Conservation (phyloP, 2,329 filamentous ascomycete species). For the Cytospora piceicola region DNA sequence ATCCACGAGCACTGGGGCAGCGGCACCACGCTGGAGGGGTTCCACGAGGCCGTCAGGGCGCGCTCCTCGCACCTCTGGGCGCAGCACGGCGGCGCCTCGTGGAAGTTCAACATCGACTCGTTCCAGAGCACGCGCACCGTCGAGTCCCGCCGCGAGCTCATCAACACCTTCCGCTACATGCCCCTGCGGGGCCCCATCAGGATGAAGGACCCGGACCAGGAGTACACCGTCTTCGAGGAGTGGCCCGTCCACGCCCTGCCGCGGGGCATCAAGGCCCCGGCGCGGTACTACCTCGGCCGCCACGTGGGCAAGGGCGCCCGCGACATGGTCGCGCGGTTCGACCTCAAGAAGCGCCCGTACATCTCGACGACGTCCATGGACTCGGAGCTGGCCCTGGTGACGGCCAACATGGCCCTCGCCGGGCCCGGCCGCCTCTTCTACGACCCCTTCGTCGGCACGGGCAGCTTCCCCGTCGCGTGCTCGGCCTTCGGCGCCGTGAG, state of each 20-base stretch:
- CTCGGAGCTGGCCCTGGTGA: conserved; percentile 86
- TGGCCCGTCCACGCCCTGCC: conserved; percentile 64
- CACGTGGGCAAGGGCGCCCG: conserved; percentile 69
- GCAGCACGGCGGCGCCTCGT: conserved; percentile 66
- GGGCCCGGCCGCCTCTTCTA: conserved; percentile 85
- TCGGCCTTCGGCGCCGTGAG: conserved; percentile 85
- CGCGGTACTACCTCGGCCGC: conserved; percentile 72
- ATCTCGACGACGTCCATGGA: conserved; percentile 99
- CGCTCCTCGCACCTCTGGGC: conserved; percentile 68
- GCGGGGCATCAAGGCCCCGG: conserved; percentile 56
- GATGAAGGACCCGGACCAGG: conserved; percentile 73
- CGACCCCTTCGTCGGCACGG: conserved; percentile 94
- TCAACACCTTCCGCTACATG: conserved; percentile 81
- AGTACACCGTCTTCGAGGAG: conserved; percentile 83
- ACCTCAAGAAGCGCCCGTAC: conserved; percentile 90
- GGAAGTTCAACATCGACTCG: conserved; percentile 84
- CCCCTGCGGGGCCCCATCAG: conserved; percentile 76
- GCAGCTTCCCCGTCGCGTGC: conserved; percentile 87
- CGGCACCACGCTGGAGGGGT: conserved; percentile 65
- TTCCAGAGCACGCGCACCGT: conserved; percentile 74
- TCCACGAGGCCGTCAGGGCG: conserved; percentile 68
- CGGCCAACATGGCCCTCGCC: conserved; percentile 86
- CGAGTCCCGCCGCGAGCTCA: conserved; percentile 69
- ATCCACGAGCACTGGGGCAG: conserved; percentile 90
- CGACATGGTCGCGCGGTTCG: conserved; percentile 72